Base-by-base conservation (phyloP, 2,329 filamentous ascomycete species). In the Alternaria triticimaculans region DNA sequence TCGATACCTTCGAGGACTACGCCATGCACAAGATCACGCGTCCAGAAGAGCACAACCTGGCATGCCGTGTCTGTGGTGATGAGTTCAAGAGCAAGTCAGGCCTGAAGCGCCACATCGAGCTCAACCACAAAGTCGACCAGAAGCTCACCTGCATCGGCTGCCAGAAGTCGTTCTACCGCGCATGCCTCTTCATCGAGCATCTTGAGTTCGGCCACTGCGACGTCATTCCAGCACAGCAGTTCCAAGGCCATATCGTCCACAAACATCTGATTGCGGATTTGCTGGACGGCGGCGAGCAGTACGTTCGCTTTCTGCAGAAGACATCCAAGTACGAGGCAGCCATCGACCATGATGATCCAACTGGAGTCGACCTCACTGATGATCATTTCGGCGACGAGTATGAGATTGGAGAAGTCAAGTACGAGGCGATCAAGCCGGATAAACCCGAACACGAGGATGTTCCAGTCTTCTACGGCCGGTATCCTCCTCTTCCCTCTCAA, bases 61-160 rank as follows among this genome's bases (percentile, higher is more conserved):
- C 82, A 55, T 90, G 88, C 72, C 84, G 86, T 12, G 80, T 87
- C 45, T 89, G 88, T 57, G 85, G 84, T 12, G 73, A 82, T 9
- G 86, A 89, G 45, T 89, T 88, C 76, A 83, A 84, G 64, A 86
- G 82, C 26, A 78, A 82, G 3, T 81, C 81, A 21, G 87, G 86
- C 1, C 80, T 85, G 11, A 82, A 84, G 57, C 70, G 70, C 20
- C 88, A 90, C 66, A 81, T 87, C n/a, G 78, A 81, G 58, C 74
- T 81, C 66, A 75, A 72, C 11, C 87, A 88, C 66, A 82, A 77
- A 10, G 73, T 82, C 7, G 76, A 83, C 6, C 87, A 88, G 63
- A 77, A 83, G 44, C 77, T 89, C 50, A 68, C 73, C 5, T 90
- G 88, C 71, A 73, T 80, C 5, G 88, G 87, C 64, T 90, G 88